phyloP scores from a whole-genome alignment of 208 protist species.

The Phytomonas sp. region DNA sequence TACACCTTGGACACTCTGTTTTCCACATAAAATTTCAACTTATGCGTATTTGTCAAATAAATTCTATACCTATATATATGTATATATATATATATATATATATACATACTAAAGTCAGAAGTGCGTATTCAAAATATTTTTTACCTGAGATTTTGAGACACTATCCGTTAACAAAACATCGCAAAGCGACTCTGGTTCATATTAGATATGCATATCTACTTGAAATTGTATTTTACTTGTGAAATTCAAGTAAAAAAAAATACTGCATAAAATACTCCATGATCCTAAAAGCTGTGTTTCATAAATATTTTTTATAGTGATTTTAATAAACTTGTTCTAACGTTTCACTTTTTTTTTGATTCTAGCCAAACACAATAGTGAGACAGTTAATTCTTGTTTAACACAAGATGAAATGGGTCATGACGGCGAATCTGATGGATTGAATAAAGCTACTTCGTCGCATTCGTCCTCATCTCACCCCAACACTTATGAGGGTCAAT shows the following conservation, averaged over 20 bases:
- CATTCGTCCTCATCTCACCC: background rate
- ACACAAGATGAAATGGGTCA: background rate
- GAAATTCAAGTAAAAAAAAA: conserved; percentile 1
- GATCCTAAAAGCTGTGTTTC: background rate
- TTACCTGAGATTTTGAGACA: background rate
- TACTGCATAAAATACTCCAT: background rate
- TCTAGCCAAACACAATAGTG: background rate
- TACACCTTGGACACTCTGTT: background rate
- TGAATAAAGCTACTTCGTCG: background rate
- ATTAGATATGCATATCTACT: background rate
- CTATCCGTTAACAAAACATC: background rate
- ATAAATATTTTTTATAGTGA: background rate
- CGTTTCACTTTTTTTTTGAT: conserved; percentile 9
- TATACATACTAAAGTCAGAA: background rate
- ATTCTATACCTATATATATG: background rate
- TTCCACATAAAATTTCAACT: conserved; percentile 5
- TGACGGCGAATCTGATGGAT: background rate
- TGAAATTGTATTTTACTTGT: background rate
- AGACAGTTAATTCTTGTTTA: conserved; percentile 1
- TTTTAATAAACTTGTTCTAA: conserved; percentile 6
- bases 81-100: conserved; percentile 6
- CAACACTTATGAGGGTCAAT: background rate
- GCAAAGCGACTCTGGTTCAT: background rate
- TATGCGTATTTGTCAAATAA: background rate
- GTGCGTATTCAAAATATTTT: background rate